These are phyloP conservation scores for Pythium chondricola DNA, from an alignment of 352 stramenopile species.

Conservation along the genomic window DNA sequence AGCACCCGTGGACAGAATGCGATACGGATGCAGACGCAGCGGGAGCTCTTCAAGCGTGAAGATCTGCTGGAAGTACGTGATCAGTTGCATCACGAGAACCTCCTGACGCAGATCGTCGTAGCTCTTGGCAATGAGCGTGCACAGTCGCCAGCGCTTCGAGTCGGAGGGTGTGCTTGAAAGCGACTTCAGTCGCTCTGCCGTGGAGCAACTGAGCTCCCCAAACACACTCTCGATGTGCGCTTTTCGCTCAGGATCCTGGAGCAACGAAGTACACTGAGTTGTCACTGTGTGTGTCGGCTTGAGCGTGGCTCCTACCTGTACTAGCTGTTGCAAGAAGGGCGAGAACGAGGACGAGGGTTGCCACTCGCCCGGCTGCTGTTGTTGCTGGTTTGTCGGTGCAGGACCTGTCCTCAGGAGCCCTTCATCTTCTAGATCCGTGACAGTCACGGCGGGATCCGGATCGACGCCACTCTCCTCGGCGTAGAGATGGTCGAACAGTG, in stretches of 20 bases:
- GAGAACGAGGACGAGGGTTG: too few species aligned
- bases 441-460: slow-evolving; percentile 1
- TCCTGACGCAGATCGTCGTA: slow-evolving; percentile 98
- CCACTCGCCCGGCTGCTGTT: not conserved
- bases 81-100: slow-evolving; percentile 97
- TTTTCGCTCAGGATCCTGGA: slow-evolving; percentile 35
- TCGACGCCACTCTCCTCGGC: slow-evolving; percentile 23
- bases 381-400: not conserved
- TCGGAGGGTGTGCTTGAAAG: slow-evolving; percentile 2
- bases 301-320: not conserved
- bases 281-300: too few species aligned
- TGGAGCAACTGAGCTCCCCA: slow-evolving; percentile 54
- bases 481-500: slow-evolving; percentile 60
- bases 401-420: too few species aligned
- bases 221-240: slow-evolving; percentile 57
- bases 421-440: slow-evolving; percentile 13
- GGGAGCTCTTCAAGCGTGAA: slow-evolving; percentile 89
- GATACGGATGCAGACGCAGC: slow-evolving; percentile 92
- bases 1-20: slow-evolving; percentile 93
- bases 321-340: not conserved
- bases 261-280: not conserved
- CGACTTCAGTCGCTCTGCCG: slow-evolving; percentile 32
- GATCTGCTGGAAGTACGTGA: slow-evolving; percentile 92
- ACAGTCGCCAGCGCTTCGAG: slow-evolving; percentile 33
- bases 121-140: slow-evolving; percentile 94